Base-by-base conservation (phyloP, 2,329 filamentous ascomycete species). In the Neoarthrinium moseri region DNA sequence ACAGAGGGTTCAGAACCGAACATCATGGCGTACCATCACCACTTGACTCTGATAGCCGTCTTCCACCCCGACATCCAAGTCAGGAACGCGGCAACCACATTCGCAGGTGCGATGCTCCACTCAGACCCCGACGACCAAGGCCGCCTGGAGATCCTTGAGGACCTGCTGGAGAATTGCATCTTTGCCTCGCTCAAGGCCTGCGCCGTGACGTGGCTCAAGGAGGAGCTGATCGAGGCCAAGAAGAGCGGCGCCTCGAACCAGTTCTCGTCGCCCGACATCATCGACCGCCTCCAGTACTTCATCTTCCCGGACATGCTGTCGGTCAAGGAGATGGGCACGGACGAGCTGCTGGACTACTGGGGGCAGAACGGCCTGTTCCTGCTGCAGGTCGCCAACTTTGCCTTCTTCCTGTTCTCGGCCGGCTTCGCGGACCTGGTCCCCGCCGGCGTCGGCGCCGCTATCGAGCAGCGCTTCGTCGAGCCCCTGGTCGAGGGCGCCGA, bases 111-210 rank as follows among this genome's bases (percentile, higher is more conserved):
- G 2, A 65, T 81, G 12, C 68, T 83, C 27, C 82, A 85, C 55
- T 69, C 77, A 2, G 75, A 84, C 50, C 80, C 82, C 1, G 73
- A 80, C 21, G 78, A 82, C 48, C 72, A 76, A 3, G 73, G 78
- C 56, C 73, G 81, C 5, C 66, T 86, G 13, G 71, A 74, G 22
- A 86, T 86, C 51, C 71, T 87, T 7, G 77, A 82, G 43, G 83
- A 86, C 56, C 71, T 85, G 11, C 65, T 86, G 11, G 81, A 85
- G 62, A 82, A 84, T 59, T 85, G 82, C 68, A 74, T 80, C 53
- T 85, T 82, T 54, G 72, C 80, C 2, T 72, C 76, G 1, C 69
- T 86, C 29, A 83, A 84, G 59, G 82, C 78, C 7, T 81, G 78
- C 33, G 82, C 81, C 1, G 73, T 86, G 4, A 73, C 73, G 4